phyloP scores from a whole-genome alignment of 2,329 filamentous ascomycete genomes.

The Alternaria longipes region DNA sequence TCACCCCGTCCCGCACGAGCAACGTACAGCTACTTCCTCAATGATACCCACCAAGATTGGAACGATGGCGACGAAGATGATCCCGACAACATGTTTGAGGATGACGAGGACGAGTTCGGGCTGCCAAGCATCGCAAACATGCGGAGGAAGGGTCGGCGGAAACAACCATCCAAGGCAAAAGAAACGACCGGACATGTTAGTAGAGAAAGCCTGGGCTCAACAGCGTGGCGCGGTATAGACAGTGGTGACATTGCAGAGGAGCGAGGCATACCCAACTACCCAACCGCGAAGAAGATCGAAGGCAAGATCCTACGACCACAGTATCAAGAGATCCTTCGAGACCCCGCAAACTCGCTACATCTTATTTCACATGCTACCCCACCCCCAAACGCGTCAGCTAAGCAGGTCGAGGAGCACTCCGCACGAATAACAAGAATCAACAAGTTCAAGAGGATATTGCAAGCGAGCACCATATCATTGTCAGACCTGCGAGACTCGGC shows the following conservation, averaged over 20 bases:
- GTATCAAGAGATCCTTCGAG: constrained; percentile 90
- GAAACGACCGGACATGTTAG: constrained; percentile 52
- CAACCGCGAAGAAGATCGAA: constrained; percentile 86
- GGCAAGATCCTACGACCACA: constrained; percentile 96
- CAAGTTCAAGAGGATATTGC: constrained; percentile 96
- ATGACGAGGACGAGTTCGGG: constrained; percentile 95
- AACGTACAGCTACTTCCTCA: constrained; percentile 82
- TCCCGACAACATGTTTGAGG: constrained; percentile 80
- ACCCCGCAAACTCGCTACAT: constrained; percentile 92
- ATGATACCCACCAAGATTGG: constrained; percentile 85
- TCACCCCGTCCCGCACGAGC: constrained; percentile 70
- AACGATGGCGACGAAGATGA: constrained; percentile 72
- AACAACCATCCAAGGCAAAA: constrained; percentile 55
- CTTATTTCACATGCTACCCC: constrained; percentile 87
- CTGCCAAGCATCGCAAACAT: constrained; percentile 91
- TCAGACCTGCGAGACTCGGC: constrained; percentile 83
- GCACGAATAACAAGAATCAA: constrained; percentile 93
- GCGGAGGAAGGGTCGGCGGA: constrained; percentile 72
- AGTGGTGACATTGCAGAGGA: constrained; percentile 96
- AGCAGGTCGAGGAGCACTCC: constrained; percentile 85
- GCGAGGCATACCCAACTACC: constrained; percentile 82
- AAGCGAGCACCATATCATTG: constrained; percentile 88
- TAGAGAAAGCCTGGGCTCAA: constrained; percentile 34
- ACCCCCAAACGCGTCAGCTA: constrained; percentile 76
- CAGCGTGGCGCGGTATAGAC: constrained; percentile 70